These are phyloP conservation scores for Quercus tomentella DNA, from an alignment of 331 rosid genomes.

Conservation along the genomic window DNA sequence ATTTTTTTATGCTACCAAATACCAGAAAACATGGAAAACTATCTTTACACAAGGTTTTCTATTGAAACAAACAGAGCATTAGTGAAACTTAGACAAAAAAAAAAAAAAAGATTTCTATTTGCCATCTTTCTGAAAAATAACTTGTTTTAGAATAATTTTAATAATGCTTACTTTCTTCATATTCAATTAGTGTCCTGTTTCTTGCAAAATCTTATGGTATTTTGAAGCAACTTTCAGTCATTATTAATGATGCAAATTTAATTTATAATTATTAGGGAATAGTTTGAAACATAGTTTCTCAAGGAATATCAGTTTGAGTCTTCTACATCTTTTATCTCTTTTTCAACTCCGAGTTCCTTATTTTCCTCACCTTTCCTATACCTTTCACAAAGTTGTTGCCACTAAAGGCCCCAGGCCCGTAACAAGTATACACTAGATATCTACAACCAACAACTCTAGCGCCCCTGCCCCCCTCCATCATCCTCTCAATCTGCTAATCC, in stretches of 20 bases:
- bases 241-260: not conserved
- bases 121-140: not conserved
- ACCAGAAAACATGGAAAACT: too few species aligned
- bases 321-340: not conserved
- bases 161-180: not conserved
- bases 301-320: too few species aligned
- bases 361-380: too few species aligned
- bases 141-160: not conserved
- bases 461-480: too few species aligned
- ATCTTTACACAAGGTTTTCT: too few species aligned
- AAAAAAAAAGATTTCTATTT: not conserved
- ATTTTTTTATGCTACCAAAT: too few species aligned
- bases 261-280: not conserved
- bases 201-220: not conserved
- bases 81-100: not conserved
- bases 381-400: too few species aligned
- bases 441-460: too few species aligned
- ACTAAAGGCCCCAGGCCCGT: too few species aligned
- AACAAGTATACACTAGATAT: too few species aligned
- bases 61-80: too few species aligned
- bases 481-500: too few species aligned
- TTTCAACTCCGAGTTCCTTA: not conserved
- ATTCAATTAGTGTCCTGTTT: not conserved
- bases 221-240: not conserved
- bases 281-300: not conserved